Evolutionary conservation across 1,284 basidiomycete genomes (phyloP), one percentile per base, ranked within the genome.

Genomic region (Trametes polyzona): DNA sequence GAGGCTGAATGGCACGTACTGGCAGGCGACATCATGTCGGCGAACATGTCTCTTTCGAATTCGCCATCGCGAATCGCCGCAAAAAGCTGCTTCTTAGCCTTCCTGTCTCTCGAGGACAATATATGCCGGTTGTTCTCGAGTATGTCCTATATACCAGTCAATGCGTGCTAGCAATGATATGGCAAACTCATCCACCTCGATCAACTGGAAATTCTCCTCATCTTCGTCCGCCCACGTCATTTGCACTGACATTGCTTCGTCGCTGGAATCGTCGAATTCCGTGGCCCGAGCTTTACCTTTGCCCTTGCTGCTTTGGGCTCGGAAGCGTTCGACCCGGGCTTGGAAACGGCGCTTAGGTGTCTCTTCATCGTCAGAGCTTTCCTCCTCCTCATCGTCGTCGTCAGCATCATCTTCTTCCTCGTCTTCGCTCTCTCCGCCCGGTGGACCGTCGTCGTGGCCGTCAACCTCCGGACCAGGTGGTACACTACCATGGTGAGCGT

Each of bases 21-120:
- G 52, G 74, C 58, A 23, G 68, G 71, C 7, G 55, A 36, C 52
- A 67, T 59, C 47, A 65, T 56, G 9, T 52, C 54, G 11, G 68
- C 65, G 27, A 71, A 71, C 21, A 73, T 71, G 11, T 74, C 76
- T 32, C 71, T 72, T 14, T 83, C 74, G 40, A 88, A 86, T 40
- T 82, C 71, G 3, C 88, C 90, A 59, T 85, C 74, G 24, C 78
- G 77, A 32, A 93, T 79, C 0, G 89, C 79, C 23, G 76, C 76
- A 79, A 92, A 92, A 1, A 90, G 62, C 43, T 78, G 73, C 26
- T 87, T 88, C 53, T 79, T 74, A 39, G 76, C 72, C 64, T 86
- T 86, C 24, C 81, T 77, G 53, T 83, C 73, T 21, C 69, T 73
- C 12, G 69, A 60, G 10, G 58, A 56, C n/a, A 77, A 55, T 44